A percentile compares a stretch with the other conserved stretches of the same genome.
These are phyloP conservation scores for Annona cherimola DNA, from an alignment of 164 flowering plant genomes.

Conservation along the genomic window DNA sequence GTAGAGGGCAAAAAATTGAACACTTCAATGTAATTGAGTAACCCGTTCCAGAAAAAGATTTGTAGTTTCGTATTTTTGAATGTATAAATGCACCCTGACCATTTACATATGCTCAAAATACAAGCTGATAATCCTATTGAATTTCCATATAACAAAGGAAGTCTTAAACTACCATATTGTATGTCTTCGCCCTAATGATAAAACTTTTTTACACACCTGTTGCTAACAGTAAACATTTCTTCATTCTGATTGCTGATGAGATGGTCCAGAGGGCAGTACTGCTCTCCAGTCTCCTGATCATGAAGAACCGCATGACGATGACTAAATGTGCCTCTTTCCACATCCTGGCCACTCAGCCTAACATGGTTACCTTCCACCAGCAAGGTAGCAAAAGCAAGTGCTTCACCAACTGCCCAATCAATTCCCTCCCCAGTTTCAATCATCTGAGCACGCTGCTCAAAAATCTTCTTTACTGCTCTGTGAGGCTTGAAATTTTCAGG, in stretches of 20 bases:
- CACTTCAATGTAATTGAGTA: too few relatives aligned
- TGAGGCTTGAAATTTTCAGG: constrained; percentile 91
- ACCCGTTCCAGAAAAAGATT: too few relatives aligned
- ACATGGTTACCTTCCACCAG: constrained; percentile 98
- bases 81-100: neutral
- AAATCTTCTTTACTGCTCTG: constrained; percentile 88
- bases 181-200: neutral
- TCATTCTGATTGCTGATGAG: constrained; percentile 73
- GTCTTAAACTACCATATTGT: neutral
- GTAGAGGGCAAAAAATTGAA: too few relatives aligned
- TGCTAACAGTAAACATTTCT: constrained; percentile 98
- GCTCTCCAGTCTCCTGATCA: constrained; percentile 92
- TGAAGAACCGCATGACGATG: constrained; percentile 94
- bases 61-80: too few relatives aligned
- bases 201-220: constrained; percentile 48
- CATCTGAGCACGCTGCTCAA: constrained; percentile 87
- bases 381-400: constrained; percentile 75
- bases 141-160: neutral
- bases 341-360: constrained; percentile 98
- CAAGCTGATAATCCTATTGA: neutral
- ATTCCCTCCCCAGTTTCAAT: constrained; percentile 92
- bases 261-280: constrained; percentile 91
- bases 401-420: constrained; percentile 98
- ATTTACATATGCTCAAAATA: neutral
- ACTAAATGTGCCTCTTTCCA: constrained; percentile 98